phyloP scores from a whole-genome alignment of 83 land plant species.

The Isoetes engelmannii region DNA sequence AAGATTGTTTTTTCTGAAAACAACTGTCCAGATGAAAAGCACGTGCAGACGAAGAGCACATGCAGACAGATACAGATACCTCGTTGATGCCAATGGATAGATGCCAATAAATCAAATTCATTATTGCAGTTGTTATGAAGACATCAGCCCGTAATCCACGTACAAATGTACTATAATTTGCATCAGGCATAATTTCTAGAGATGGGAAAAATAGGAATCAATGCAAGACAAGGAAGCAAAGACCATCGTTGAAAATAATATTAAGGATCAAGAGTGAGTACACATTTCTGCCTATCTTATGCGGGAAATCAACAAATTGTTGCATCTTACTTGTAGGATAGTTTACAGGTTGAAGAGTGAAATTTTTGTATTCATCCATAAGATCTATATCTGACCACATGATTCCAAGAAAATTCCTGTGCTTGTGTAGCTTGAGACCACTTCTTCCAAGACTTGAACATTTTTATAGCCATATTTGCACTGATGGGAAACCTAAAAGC shows the following conservation, averaged over 20 bases:
- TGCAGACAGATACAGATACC: too few species aligned
- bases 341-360: constrained; percentile 76
- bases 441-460: constrained; percentile 45
- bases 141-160: constrained; percentile 60
- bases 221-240: background rate
- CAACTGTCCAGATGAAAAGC: too few species aligned
- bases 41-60: too few species aligned
- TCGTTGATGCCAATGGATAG: too few species aligned
- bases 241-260: background rate
- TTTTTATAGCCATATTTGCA: constrained; percentile 71
- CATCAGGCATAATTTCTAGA: constrained; percentile 52
- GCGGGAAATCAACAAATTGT: constrained; percentile 46
- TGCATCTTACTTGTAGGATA: constrained; percentile 50
- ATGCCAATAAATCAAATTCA: too few species aligned
- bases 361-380: constrained; percentile 82
- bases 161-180: constrained; percentile 40
- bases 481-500: constrained; percentile 75
- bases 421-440: constrained; percentile 52
- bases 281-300: constrained; percentile 60
- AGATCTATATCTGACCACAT: constrained; percentile 92
- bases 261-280: constrained; percentile 61
- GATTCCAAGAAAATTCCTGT: constrained; percentile 63
- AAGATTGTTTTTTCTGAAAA: too few species aligned
- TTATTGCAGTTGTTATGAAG: too few species aligned
- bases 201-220: too few species aligned